Evolutionary conservation across 768 basidiomycete genomes (phyloP), one percentile per base, ranked within the genome.

Genomic region (Lentinula raphanica): DNA sequence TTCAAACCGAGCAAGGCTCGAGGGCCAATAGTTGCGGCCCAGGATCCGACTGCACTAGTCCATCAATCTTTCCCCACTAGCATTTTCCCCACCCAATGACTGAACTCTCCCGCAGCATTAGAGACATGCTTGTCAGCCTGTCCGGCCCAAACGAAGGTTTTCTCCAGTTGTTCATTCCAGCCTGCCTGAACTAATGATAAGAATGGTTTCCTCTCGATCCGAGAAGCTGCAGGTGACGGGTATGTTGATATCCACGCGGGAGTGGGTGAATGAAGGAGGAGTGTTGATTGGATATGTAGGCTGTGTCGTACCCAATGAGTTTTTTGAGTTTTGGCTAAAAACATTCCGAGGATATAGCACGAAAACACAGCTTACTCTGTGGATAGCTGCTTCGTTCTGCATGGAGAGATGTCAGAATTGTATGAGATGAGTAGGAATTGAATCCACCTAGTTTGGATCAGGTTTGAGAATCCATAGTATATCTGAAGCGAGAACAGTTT

Each of bases 381-480:
- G 31, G 72, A 73, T 60, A 81, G 83, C 55, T 78, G 79, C 58
- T 79, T 75, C 5, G 50, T 59, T 45, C 57, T 61, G 3, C 23
- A 49, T 56, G 27, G 40, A 46, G 28, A 29, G 11, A 45, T 45
- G 38, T 42, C 53, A 46, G 46, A 39, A 59, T 53, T 36, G 9
- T 17, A 25, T 50, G n/a, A 51, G 35, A 19, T 25, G 45, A 58
- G 48, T n/a, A 25, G 3, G 15, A 19, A 13, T 40, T 27, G 44
- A 12, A 65, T 76, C 39, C 54, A 84, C 86, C 77, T 76, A 45
- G 79, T 78, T 49, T 81, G 77, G 49, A 88, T 85, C 68, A 86
- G 65, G 64, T 79, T 83, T 2, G 86, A 87, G 66, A 88, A 85
- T 23, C 85, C 86, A 68, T 88, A 88, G 70, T 88, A 88, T 5